Conservation (phyloP, 1,139 yeast species). For the Sugiyamaella paludigena region DNA sequence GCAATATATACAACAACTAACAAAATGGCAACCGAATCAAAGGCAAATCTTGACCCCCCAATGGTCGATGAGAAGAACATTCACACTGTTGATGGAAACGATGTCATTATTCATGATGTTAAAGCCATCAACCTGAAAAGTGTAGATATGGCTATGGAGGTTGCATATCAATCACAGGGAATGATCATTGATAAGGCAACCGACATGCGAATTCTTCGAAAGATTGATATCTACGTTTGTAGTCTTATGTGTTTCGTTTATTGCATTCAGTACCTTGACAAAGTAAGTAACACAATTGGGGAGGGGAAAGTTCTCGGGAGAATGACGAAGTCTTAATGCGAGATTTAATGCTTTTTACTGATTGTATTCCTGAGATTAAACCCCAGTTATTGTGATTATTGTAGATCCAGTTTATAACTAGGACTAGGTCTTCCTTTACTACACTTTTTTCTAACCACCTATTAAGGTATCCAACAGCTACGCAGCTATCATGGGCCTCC, state of each 20-base stretch:
- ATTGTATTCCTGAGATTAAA: no score
- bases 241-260: slow-evolving; percentile 57
- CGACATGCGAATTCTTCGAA: slow-evolving; percentile 44
- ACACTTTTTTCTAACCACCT: no score
- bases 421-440: no score
- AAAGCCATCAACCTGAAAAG: slow-evolving; percentile 8
- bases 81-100: no score
- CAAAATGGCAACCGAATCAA: background rate
- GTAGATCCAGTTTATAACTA: no score
- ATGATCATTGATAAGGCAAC: slow-evolving; percentile 28
- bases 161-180: slow-evolving; percentile 25
- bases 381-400: no score
- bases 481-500: slow-evolving; percentile 60
- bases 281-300: slow-evolving; percentile 32
- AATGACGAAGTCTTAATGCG: no score
- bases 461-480: slow-evolving; percentile 44
- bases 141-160: slow-evolving; percentile 22
- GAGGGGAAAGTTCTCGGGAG: no score
- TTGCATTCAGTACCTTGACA: slow-evolving; percentile 65
- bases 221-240: slow-evolving; percentile 53
- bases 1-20: no score
- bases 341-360: no score
- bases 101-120: background rate
- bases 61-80: no score
- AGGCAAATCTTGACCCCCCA: background rate